Percentiles rank a stretch among this genome's conserved stretches.
These are phyloP conservation scores for Juncus inflexus DNA, from an alignment of 176 grass and related monocot genomes.

Conservation along the genomic window DNA sequence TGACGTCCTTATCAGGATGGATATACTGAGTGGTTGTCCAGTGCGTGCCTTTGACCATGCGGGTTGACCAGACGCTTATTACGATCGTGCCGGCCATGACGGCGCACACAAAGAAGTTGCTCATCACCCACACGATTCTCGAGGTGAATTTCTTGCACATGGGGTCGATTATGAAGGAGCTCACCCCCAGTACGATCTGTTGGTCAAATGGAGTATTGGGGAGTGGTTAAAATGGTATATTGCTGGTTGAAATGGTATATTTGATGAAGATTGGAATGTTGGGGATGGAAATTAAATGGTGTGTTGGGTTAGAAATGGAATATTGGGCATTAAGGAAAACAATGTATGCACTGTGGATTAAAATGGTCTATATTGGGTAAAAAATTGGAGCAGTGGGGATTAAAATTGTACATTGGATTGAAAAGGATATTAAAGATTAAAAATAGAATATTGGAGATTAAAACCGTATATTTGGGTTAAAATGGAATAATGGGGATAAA, in stretches of 20 bases:
- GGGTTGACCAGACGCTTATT: constrained; percentile 66
- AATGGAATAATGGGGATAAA: neutral
- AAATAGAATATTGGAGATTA: neutral
- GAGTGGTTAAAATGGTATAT: neutral
- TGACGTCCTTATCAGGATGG: constrained; percentile 41
- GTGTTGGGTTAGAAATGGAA: neutral
- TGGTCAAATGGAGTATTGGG: no score
- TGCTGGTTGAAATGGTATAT: constrained; percentile 12
- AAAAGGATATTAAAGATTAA: constrained; percentile 55
- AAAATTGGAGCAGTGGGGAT: neutral
- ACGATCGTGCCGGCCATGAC: constrained; percentile 56
- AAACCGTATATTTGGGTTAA: neutral
- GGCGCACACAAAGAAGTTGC: constrained; percentile 52
- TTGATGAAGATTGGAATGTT: neutral
- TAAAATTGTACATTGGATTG: constrained; percentile 51
- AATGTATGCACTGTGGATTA: neutral
- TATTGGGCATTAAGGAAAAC: neutral
- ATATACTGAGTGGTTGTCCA: constrained; percentile 47
- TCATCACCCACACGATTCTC: constrained; percentile 59
- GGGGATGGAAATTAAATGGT: neutral
- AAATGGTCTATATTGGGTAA: constrained; percentile 18
- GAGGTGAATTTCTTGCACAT: constrained; percentile 58
- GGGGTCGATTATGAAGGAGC: constrained; percentile 72
- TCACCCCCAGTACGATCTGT: constrained; percentile 60
- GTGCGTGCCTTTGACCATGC: constrained; percentile 33